phyloP scores from a whole-genome alignment of 1,284 basidiomycete genomes.

The Apiotrichum mycotoxinovorans region DNA sequence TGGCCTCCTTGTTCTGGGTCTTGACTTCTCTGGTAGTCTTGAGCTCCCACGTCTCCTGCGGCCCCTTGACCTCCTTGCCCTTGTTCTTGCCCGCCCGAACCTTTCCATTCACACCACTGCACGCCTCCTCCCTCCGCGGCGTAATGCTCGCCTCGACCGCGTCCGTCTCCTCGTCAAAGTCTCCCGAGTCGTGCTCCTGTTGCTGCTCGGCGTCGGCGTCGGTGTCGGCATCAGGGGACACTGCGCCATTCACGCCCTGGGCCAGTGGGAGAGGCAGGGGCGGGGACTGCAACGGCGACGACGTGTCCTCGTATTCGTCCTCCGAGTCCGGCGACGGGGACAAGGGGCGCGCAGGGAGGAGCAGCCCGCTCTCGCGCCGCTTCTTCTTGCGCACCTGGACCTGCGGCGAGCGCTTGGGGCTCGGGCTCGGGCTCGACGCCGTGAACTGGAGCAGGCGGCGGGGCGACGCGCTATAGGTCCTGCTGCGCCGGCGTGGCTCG shows the following conservation, averaged over 20 bases:
- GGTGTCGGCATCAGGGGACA: too few species aligned
- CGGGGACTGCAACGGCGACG: neutral
- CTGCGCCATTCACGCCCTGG: too few species aligned
- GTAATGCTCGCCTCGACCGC: conserved; percentile 7
- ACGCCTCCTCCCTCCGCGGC: neutral
- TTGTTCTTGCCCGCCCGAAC: neutral
- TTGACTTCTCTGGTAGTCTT: too few species aligned
- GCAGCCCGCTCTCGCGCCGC: conserved; percentile 11
- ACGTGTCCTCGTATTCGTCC: neutral
- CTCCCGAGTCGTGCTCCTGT: neutral
- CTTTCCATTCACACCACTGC: neutral
- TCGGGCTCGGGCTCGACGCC: conserved; percentile 1
- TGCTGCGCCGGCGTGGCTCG: neutral
- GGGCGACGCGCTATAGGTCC: neutral
- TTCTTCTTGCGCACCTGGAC: conserved; percentile 1
- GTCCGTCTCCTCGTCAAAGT: neutral
- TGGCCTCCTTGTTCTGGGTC: too few species aligned
- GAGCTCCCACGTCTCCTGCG: too few species aligned
- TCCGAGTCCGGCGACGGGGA: neutral
- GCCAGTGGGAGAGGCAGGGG: neutral
- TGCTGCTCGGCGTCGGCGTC: neutral
- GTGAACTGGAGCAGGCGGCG: neutral
- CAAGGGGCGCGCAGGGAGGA: neutral
- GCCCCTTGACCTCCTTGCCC: neutral
- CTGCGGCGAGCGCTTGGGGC: neutral